These are phyloP conservation scores for Trametes hirsuta DNA, from an alignment of 1,284 basidiomycete species.

Conservation along the genomic window DNA sequence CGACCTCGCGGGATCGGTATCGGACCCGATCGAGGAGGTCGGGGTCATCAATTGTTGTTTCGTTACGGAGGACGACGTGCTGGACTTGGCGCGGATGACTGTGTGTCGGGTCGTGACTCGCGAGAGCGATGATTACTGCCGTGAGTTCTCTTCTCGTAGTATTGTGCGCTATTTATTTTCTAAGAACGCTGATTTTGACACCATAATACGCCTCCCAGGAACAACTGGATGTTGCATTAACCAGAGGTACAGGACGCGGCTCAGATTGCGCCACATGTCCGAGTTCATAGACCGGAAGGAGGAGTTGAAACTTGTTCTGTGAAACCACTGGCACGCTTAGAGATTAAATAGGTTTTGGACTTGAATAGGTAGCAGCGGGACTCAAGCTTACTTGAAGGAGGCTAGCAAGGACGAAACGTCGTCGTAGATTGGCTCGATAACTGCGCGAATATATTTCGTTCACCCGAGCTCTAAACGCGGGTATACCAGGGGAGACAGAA, in stretches of 20 bases:
- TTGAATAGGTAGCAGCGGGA: too few relatives aligned
- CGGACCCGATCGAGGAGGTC: slow-evolving; percentile 45
- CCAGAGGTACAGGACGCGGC: slow-evolving; percentile 47
- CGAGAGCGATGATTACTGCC: slow-evolving; percentile 53
- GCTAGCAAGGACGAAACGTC: too few relatives aligned
- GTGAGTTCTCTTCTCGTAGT: slow-evolving; percentile 42
- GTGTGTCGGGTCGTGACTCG: slow-evolving; percentile 53
- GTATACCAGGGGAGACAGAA: too few relatives aligned
- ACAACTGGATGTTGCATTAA: slow-evolving; percentile 56
- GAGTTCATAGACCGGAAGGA: slow-evolving; percentile 5
- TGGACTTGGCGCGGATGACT: slow-evolving; percentile 51
- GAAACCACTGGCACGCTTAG: too few relatives aligned
- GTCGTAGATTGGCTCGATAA: too few relatives aligned
- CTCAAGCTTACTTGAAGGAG: too few relatives aligned
- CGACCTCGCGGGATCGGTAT: slow-evolving; percentile 1
- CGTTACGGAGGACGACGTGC: slow-evolving; percentile 57
- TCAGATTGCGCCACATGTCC: slow-evolving; percentile 16
- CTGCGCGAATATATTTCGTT: too few relatives aligned
- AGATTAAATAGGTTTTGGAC: too few relatives aligned
- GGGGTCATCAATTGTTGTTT: slow-evolving; percentile 62
- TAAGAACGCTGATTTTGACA: slow-evolving; percentile 7
- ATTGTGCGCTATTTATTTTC: background rate
- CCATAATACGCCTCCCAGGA: slow-evolving; percentile 35
- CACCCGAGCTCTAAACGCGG: too few relatives aligned
- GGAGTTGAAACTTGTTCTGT: slow-evolving; percentile 11